Conservation (phyloP, 495 filamentous ascomycete species). For the Daldinia grandis region DNA sequence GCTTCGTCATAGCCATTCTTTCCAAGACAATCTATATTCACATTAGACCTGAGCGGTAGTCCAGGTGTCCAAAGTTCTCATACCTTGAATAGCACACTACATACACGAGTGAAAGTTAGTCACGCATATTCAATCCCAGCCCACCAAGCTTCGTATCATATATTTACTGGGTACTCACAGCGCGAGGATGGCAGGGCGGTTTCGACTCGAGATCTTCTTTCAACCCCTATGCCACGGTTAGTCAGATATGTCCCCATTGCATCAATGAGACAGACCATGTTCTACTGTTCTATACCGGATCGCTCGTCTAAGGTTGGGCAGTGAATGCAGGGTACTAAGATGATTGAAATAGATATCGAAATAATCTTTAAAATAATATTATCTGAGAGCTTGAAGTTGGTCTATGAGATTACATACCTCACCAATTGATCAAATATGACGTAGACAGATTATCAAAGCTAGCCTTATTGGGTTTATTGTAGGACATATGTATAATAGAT, state of each 20-base stretch:
- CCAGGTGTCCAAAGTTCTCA: constrained; percentile 5
- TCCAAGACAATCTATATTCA: constrained; percentile 72
- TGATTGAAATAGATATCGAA: background rate
- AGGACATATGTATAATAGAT: background rate
- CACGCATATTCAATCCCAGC: background rate
- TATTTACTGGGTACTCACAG: constrained; percentile 66
- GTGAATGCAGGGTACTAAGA: background rate
- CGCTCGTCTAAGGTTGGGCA: background rate
- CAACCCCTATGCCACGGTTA: constrained; percentile 44
- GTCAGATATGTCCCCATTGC: constrained; percentile 3
- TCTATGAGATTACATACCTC: background rate
- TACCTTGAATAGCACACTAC: constrained; percentile 91
- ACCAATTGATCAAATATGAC: constrained; percentile 22
- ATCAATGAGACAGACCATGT: constrained; percentile 22
- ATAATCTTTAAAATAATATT: background rate
- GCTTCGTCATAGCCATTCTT: constrained; percentile 89
- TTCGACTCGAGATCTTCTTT: constrained; percentile 76
- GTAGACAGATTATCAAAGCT: constrained; percentile 23
- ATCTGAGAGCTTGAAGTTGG: background rate
- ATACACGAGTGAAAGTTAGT: constrained; percentile 8
- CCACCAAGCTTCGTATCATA: background rate
- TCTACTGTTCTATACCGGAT: background rate
- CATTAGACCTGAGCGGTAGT: constrained; percentile 20
- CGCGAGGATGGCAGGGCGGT: constrained; percentile 87
- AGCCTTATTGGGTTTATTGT: constrained; percentile 22